Evolutionary conservation across 2,329 filamentous ascomycete genomes (phyloP).

Genomic region (Gnomoniopsis smithogilvyi): DNA sequence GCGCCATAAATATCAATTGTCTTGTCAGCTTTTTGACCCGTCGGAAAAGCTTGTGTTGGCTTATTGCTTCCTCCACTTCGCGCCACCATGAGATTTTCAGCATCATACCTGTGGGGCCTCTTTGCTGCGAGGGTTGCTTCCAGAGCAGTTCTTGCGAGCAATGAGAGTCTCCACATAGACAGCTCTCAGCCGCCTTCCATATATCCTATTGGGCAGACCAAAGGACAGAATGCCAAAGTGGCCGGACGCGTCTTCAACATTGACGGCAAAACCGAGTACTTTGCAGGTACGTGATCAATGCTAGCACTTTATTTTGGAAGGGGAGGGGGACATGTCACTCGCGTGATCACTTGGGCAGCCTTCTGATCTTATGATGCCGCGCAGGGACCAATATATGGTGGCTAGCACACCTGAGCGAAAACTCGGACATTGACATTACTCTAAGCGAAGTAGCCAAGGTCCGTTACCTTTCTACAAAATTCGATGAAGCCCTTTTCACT

Average conservation of each 20-base stretch:
- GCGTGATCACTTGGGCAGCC: neutral
- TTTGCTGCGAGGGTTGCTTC: neutral
- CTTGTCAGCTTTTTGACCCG: too few relatives aligned
- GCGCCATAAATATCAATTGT: neutral
- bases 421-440: slow-evolving; percentile 50
- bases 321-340: neutral
- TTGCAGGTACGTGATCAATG: slow-evolving; percentile 6
- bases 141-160: neutral
- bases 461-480: too few relatives aligned
- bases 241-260: slow-evolving; percentile 12
- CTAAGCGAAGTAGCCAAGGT: slow-evolving; percentile 17
- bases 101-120: neutral
- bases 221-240: slow-evolving; percentile 7
- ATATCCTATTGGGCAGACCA: slow-evolving; percentile 9
- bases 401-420: slow-evolving; percentile 36
- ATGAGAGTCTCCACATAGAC: slow-evolving; percentile 2
- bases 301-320: neutral
- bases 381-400: slow-evolving; percentile 17
- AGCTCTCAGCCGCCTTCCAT: slow-evolving; percentile 7
- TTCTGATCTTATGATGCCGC: neutral
- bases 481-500: neutral
- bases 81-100: slow-evolving; percentile 7
- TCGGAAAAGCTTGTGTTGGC: neutral
- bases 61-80: neutral
- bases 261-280: slow-evolving; percentile 8